phyloP scores from a whole-genome alignment of 2,329 filamentous ascomycete species.

The Plenodomus tracheiphilus region DNA sequence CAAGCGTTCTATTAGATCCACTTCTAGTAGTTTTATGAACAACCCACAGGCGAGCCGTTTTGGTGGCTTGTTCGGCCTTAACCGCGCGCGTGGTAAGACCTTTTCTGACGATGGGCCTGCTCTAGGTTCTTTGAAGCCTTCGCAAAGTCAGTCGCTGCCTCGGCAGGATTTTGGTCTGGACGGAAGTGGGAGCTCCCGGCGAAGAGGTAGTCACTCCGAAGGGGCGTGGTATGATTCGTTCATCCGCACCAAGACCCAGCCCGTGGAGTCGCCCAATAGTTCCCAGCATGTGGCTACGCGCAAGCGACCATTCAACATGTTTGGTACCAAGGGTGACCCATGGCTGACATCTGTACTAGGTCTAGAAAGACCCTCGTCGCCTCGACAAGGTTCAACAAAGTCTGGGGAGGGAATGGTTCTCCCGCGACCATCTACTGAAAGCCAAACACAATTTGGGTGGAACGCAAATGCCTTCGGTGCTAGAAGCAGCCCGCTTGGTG shows the following conservation, averaged over 20 bases:
- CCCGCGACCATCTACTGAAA: conserved; percentile 45
- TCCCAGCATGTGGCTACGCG: conserved; percentile 46
- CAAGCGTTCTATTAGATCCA: conserved; percentile 51
- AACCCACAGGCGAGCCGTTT: conserved; percentile 57
- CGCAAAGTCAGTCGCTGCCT: conserved; percentile 79
- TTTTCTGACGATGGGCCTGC: conserved; percentile 64
- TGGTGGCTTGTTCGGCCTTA: conserved; percentile 62
- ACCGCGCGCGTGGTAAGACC: conserved; percentile 65
- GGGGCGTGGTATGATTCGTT: conserved; percentile 60
- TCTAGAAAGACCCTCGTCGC: conserved; percentile 50
- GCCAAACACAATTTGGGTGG: conserved; percentile 45
- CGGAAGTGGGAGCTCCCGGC: conserved; percentile 53
- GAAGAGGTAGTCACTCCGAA: conserved; percentile 59
- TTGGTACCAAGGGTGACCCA: conserved; percentile 56
- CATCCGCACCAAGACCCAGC: conserved; percentile 45
- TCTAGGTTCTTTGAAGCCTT: conserved; percentile 69
- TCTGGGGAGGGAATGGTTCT: conserved; percentile 50
- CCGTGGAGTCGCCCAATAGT: conserved; percentile 36
- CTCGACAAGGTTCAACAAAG: conserved; percentile 69
- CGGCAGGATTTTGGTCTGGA: conserved; percentile 56
- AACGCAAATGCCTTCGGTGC: conserved; percentile 43
- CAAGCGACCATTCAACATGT: conserved; percentile 55
- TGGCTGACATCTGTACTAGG: conserved; percentile 51
- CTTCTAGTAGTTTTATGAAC: conserved; percentile 54
- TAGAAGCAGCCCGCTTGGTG: conserved; percentile 47